Base-by-base conservation (phyloP, 2,329 filamentous ascomycete genomes). In the Neopestalotiopsis rosae region DNA sequence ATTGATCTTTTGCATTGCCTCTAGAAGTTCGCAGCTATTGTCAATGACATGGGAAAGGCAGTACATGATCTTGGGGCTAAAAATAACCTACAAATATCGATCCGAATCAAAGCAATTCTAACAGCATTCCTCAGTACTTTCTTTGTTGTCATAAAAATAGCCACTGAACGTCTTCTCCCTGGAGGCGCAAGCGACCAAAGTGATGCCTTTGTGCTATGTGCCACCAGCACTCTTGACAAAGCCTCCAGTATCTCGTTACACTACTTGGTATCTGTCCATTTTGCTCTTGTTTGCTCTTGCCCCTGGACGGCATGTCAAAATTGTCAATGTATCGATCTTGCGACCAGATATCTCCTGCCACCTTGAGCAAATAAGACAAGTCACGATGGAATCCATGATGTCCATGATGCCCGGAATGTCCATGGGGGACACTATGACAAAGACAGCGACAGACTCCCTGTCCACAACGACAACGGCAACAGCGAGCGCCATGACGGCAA, bases 321-420 rank as follows among this genome's bases (percentile, higher is more conserved):
- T 17, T 30, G 2, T 14, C 13, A 17, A 20, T 62, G 28, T 34
- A 20, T 20, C 34, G 32, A 34, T 62, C 57, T 52, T 17, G 45
- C 17, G 17, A 62, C 20, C 13, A 20, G 34, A n/a, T 20, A 14
- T 40, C 13, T 40, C 32, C 59, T 52, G 42, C 17, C 66, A 61
- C 12, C 32, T 20, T 34, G 17, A 24, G 7, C n/a, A n/a, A 57
- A 40, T 38, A 5, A 14, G 20, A 24, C 56, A 40, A 66, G 24
- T 14, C 12, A 56, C 30, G 9, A 66, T 62, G 56, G 52, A 68
- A 4, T 66, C 57, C 14, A 66, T 65, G 52, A 63, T 63, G 49
- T 58, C 61, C 17, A 66, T 66, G 61, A 68, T 68, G 67, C 32
- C 67, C 1, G 67, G 61, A 49, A 68, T 68, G 67, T 56, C 13